These are phyloP conservation scores for Nemania serpens DNA, from an alignment of 2,329 filamentous ascomycete genomes.

Conservation along the genomic window DNA sequence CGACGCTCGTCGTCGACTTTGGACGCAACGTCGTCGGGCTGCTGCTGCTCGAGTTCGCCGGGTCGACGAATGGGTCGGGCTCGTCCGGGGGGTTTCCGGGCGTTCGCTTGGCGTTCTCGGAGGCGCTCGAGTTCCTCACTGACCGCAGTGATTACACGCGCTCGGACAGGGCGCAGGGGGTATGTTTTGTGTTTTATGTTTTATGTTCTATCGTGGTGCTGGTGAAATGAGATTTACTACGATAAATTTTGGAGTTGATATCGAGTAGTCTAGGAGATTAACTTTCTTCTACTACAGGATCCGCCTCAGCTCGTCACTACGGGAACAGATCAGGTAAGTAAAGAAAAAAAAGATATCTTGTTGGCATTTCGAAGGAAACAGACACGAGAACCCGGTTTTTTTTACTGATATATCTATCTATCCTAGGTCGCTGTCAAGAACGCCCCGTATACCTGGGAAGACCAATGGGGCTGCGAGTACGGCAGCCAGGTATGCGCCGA, in stretches of 20 bases:
- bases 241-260: too few relatives aligned
- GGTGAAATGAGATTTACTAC: background rate
- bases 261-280: too few relatives aligned
- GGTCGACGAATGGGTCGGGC: conserved; percentile 37
- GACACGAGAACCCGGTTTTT: too few relatives aligned
- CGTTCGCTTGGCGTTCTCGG: conserved; percentile 54
- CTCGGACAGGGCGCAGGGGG: conserved; percentile 48
- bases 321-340: conserved; percentile 53
- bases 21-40: conserved; percentile 53
- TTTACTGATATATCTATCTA: background rate
- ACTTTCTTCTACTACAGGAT: conserved; percentile 20
- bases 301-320: conserved; percentile 45
- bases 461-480: conserved; percentile 50
- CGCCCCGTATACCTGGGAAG: conserved; percentile 50
- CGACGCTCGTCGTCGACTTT: conserved; percentile 54
- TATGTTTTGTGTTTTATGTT: conserved; percentile 18
- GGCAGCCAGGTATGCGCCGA: conserved; percentile 53
- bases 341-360: too few relatives aligned
- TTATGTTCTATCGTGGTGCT: background rate
- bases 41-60: conserved; percentile 49
- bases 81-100: conserved; percentile 46
- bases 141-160: conserved; percentile 54
- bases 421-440: conserved; percentile 50
- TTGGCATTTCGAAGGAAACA: too few relatives aligned
- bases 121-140: conserved; percentile 51